Percentiles rank a stretch among this genome's conserved stretches.
phyloP scores from a whole-genome alignment of 116 monocot genomes.

The Cymodocea nodosa region DNA sequence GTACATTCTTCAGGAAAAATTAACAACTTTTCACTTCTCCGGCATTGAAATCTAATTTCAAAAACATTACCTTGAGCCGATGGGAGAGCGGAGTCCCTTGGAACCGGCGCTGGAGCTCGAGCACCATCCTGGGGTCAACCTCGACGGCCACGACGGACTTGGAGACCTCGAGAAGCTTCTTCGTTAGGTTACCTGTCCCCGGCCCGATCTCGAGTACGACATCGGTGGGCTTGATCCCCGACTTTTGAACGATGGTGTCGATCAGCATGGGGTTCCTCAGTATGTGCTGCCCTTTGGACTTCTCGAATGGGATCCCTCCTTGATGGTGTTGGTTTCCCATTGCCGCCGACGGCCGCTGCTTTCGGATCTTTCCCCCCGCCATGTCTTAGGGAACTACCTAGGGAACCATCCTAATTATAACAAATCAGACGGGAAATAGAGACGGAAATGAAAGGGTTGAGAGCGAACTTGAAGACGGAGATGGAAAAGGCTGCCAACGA shows the following conservation, averaged over 20 bases:
- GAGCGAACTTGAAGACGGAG: no score
- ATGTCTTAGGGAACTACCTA: no score
- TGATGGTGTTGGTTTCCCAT: slow-evolving; percentile 21
- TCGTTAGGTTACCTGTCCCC: slow-evolving; percentile 92
- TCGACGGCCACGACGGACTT: slow-evolving; percentile 83
- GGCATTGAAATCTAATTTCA: no score
- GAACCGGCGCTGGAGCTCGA: slow-evolving; percentile 79
- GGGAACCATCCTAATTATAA: no score
- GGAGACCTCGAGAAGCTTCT: slow-evolving; percentile 76
- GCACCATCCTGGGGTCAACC: slow-evolving; percentile 84
- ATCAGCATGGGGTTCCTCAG: slow-evolving; percentile 82
- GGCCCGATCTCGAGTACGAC: slow-evolving; percentile 94
- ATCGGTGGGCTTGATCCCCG: slow-evolving; percentile 85
- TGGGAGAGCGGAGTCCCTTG: slow-evolving; percentile 52
- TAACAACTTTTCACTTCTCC: no score
- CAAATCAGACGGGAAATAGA: no score
- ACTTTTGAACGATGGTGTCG: slow-evolving; percentile 73
- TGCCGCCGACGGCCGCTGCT: slow-evolving; percentile 40
- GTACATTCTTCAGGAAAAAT: no score
- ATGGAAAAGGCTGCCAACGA: no score
- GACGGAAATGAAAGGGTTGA: no score
- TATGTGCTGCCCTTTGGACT: slow-evolving; percentile 95
- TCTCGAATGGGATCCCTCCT: slow-evolving; percentile 81
- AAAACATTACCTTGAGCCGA: slow-evolving; percentile 43
- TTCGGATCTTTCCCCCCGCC: slow-evolving; percentile 24